These are phyloP conservation scores for Petrea volubilis DNA, from an alignment of 257 asterid species.

Conservation along the genomic window DNA sequence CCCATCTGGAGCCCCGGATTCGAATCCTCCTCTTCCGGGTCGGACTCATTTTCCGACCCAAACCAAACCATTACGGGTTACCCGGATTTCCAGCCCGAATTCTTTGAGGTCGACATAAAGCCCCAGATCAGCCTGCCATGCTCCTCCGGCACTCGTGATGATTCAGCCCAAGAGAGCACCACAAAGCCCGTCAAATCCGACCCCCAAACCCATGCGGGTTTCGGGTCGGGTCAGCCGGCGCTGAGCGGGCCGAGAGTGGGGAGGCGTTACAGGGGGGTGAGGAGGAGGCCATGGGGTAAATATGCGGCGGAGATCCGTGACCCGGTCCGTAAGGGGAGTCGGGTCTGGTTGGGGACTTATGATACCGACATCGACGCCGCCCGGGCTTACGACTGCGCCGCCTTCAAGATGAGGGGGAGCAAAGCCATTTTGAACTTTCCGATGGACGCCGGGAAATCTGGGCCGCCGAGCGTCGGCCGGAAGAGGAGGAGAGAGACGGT, in stretches of 20 bases:
- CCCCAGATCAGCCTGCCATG: conserved; percentile 2
- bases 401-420: conserved; percentile 79
- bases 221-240: neutral
- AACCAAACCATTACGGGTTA: conserved; percentile 26
- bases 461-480: conserved; percentile 57
- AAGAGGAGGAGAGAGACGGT: conserved; percentile 43
- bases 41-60: conserved; percentile 29
- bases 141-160: neutral
- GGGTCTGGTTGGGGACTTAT: conserved; percentile 87
- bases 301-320: conserved; percentile 91
- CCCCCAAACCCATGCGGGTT: conserved; percentile 2
- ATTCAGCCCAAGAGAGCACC: neutral
- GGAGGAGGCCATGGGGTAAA: conserved; percentile 94
- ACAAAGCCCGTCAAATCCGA: conserved; percentile 12
- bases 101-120: conserved; percentile 31
- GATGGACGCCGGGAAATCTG: conserved; percentile 65
- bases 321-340: conserved; percentile 68
- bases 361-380: conserved; percentile 74
- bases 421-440: conserved; percentile 85
- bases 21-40: conserved; percentile 39
- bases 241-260: neutral
- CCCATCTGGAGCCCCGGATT: conserved; percentile 15
- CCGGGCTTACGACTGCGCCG: conserved; percentile 85
- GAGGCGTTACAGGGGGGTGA: conserved; percentile 68
- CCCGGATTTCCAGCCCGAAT: conserved; percentile 23